Evolutionary conservation across 495 filamentous ascomycete species (phyloP), one percentile per base, ranked within the genome.

Genomic region (Xanthoparmelia taractica): DNA sequence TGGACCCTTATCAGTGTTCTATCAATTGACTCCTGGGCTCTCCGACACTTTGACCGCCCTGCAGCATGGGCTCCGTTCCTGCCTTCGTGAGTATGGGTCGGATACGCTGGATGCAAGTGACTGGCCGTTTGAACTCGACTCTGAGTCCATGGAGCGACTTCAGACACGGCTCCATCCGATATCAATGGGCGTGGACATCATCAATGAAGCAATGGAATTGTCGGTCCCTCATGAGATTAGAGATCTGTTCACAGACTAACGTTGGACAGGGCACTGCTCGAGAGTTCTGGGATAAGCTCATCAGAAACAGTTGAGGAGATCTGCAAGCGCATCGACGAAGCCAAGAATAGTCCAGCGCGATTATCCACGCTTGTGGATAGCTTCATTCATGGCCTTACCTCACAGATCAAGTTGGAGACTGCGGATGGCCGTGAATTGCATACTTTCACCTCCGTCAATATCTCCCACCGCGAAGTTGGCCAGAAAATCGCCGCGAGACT

Each of bases 1-100:
- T 17, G 34, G 15, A 11, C 11, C 34, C 38, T 18, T 36, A 25
- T n/a, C 56, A 25, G 34, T 58, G n/a, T 58, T 25, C 56, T 38
- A 2, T 27, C 34, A 40, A 27, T 27, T 38, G 34, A 40, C 34
- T 0, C 25, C 27, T 13, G 56, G 34, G 8, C 27, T 58, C 4
- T 58, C n/a, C 8, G 56, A 58, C 27, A 40, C 56, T 11, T 58
- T 58, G 56, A 15, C 27, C 56, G 27, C 34, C 34, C 56, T 58
- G 11, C 36, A 17, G 34, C 18, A n/a, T 27, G 34, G 10, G 8
- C 56, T 58, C 20, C n/a, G 12, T 17, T 58, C 56, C 56, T 58
- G 56, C 27, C 13, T 34, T 38, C 56, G 34, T 38, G 4, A 38
- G 2, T 40, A 58, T 40, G 34, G 8, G 56, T 37, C n/a, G 4